Percentiles rank a stretch among this genome's conserved stretches.
Conservation (phyloP, 2,329 filamentous ascomycete genomes). For the Penicillium sp. region DNA sequence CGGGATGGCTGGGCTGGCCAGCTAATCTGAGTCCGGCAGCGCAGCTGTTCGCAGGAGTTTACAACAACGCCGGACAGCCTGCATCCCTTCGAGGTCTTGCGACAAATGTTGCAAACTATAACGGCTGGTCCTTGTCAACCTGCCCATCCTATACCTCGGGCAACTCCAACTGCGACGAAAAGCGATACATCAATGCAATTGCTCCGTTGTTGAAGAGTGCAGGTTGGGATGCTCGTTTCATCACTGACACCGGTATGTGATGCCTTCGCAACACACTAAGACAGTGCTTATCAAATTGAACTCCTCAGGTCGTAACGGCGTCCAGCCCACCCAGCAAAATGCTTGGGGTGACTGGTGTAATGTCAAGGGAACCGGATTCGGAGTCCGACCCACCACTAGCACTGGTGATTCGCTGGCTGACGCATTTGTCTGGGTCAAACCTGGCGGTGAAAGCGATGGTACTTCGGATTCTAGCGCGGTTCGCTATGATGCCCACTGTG, state of each 20-base stretch:
- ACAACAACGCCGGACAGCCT: constrained; percentile 50
- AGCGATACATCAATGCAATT: constrained; percentile 54
- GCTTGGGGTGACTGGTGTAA: constrained; percentile 71
- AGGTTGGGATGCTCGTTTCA: constrained; percentile 58
- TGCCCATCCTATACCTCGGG: constrained; percentile 49
- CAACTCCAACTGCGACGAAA: constrained; percentile 56
- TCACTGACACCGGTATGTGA: constrained; percentile 53
- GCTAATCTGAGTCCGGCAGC: constrained; percentile 59
- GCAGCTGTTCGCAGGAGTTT: constrained; percentile 50
- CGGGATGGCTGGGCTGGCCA: constrained; percentile 65
- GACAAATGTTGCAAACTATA: constrained; percentile 63
- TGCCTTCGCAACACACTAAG: not conserved
- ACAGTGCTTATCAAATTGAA: not conserved
- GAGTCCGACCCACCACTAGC: constrained; percentile 62
- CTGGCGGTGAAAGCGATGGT: constrained; percentile 59
- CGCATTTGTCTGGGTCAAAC: constrained; percentile 72
- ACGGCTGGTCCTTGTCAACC: constrained; percentile 52
- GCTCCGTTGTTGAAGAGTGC: constrained; percentile 50
- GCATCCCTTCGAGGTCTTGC: constrained; percentile 54
- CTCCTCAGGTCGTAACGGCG: constrained; percentile 58
- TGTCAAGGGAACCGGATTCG: constrained; percentile 64
- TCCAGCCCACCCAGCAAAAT: constrained; percentile 59
- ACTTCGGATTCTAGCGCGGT: constrained; percentile 52
- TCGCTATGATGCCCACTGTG: constrained; percentile 60
- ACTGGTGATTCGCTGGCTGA: constrained; percentile 63